Base-by-base conservation (phyloP, 2,329 filamentous ascomycete species). In the Colletotrichum theobromicola region DNA sequence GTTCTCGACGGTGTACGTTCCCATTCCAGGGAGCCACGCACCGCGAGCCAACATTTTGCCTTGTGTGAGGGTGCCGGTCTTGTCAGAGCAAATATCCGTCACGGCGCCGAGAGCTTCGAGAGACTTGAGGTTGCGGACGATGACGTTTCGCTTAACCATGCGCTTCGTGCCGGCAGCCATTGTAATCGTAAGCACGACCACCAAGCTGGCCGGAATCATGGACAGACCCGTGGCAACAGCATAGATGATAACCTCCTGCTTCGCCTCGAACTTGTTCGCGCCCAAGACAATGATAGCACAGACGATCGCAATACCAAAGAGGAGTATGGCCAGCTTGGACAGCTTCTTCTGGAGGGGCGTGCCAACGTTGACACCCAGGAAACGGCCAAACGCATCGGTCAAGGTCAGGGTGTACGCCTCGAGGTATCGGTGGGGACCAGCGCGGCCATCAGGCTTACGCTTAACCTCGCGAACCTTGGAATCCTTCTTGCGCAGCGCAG, bases 311-410 rank as follows among this genome's bases (percentile, higher is more conserved):
- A 93, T 88, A 34, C 84, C 86, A 78, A 93, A 93, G 2, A 93
- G 86, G 2, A 92, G 80, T 5, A 93, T 84, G 9, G 92, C 92
- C 60, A 94, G 86, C 80, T 91, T 91, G 28, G 91, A 92, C 18
- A 94, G 85, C 77, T 91, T 93, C 72, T 89, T 87, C 80, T 93
- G 91, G n/a, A 94, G 85, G 1, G 92, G 92, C 4, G 92, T 94
- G 46, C 92, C 92, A 10, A 92, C 88, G 73, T 88, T 91, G 70
- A 93, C 86, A 58, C 92, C 92, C 2, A 94, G 83, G 78, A 94
- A 92, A 16, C 85, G 84, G n/a, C 90, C 90, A 61, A 91, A 81
- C 9, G 88, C 87, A 80, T 92, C 90, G n/a, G 83, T 84, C 26
- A 85, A 82, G 10, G 89, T 91, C 82, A 85, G 76, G 10, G 76